A percentile compares a stretch with the other conserved stretches of the same genome.
Conservation (phyloP, 2,329 filamentous ascomycete species). For the Cladosporium oxysporum region DNA sequence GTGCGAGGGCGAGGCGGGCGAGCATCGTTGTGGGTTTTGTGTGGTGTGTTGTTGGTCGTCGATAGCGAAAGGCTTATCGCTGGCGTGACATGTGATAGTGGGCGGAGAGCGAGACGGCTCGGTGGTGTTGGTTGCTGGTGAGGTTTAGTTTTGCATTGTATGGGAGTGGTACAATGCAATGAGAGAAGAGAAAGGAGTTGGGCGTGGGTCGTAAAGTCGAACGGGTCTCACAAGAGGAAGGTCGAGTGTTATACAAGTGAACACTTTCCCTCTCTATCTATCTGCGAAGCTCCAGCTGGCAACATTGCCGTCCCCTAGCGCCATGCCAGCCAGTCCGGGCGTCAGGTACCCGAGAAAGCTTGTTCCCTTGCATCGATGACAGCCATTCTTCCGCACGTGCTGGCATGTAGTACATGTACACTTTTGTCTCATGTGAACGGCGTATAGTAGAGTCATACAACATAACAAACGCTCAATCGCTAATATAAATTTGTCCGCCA, state of each 20-base stretch:
- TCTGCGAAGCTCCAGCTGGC: conserved; percentile 16
- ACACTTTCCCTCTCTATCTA: conserved; percentile 2
- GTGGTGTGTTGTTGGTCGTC: not conserved
- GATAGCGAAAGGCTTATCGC: not conserved
- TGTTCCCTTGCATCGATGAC: conserved; percentile 3
- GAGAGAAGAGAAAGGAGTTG: not conserved
- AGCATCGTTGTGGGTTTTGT: conserved; percentile 38
- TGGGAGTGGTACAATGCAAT: not conserved
- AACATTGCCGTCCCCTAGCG: conserved; percentile 10
- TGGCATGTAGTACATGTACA: conserved; percentile 12
- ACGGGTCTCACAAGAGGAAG: not conserved
- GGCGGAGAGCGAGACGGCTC: not conserved
- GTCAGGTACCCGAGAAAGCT: conserved; percentile 14
- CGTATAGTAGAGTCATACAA: not conserved
- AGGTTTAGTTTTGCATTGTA: not conserved
- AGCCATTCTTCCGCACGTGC: conserved; percentile 4
- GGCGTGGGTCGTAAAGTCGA: not conserved
- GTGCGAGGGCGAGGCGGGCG: conserved; percentile 44
- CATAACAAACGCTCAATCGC: conserved; percentile 10
- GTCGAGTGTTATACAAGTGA: not conserved
- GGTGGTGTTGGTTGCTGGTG: not conserved
- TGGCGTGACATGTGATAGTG: conserved; percentile 1
- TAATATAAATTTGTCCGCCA: conserved; percentile 2
- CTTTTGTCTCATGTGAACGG: not conserved
- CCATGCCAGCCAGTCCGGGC: not conserved